Conservation (phyloP, 805 yeast genomes). For the Teunomyces stri region DNA sequence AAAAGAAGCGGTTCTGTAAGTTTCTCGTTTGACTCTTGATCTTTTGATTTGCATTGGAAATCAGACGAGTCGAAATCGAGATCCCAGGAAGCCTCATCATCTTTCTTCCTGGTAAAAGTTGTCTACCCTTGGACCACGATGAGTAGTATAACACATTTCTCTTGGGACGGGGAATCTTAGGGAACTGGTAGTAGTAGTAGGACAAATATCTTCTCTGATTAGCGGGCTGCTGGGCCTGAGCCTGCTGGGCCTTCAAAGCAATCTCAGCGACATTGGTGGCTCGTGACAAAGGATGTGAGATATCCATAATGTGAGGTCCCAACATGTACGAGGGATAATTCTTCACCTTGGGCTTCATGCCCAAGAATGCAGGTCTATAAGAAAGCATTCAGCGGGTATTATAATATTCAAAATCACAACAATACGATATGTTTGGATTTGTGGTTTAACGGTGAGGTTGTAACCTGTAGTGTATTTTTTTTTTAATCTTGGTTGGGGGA, state of each 20-base stretch:
- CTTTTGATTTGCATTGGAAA: conserved; percentile 37
- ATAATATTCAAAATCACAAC: neutral
- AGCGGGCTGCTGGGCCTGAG: conserved; percentile 9
- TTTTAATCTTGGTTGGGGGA: neutral
- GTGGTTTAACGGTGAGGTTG: conserved; percentile 2
- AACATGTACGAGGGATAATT: conserved; percentile 23
- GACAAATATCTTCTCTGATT: conserved; percentile 18
- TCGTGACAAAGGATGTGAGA: conserved; percentile 42
- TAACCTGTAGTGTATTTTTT: neutral
- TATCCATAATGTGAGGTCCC: conserved; percentile 40
- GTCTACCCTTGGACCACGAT: conserved; percentile 35
- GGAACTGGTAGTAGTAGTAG: conserved; percentile 42
- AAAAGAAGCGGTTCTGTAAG: conserved; percentile 39
- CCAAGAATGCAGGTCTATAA: conserved; percentile 20
- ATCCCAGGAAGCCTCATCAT: conserved; percentile 18
- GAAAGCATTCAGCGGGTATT: neutral
- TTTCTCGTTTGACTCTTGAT: conserved; percentile 34
- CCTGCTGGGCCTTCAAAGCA: conserved; percentile 19
- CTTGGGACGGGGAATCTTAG: conserved; percentile 57
- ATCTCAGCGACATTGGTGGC: conserved; percentile 38
- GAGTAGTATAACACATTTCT: conserved; percentile 52
- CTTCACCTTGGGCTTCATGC: conserved; percentile 16
- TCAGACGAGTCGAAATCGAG: conserved; percentile 27
- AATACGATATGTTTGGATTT: neutral
- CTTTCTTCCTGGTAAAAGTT: conserved; percentile 15